Evolutionary conservation across 2,329 filamentous ascomycete genomes (phyloP), one percentile per base, ranked within the genome.

Genomic region (Aureobasidium leucospermi): DNA sequence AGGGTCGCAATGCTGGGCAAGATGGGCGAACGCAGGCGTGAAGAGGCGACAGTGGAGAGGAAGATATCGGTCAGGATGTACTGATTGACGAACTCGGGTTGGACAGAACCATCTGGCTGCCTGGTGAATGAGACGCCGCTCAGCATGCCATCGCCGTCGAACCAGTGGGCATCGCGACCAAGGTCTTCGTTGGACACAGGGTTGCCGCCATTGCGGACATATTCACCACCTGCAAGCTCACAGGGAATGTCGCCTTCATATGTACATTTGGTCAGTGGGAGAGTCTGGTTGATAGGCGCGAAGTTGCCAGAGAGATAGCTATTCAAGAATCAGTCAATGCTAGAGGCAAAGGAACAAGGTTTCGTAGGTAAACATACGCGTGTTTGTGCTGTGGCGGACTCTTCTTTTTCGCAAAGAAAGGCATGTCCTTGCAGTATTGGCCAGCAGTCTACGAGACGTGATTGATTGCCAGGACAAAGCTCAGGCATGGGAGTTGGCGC

Each of bases 91-190:
- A 88, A 89, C 58, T 85, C 77, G 0, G 86, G 85, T 60, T 76
- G 69, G 1, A 86, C 77, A 0, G 67, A 63, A 2, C 70, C 70
- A 39, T 76, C 68, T 6, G 73, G 70, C 2, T 71, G 71, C 2
- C 75, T 75, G 31, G 74, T 74, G 67, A 87, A 89, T 16, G 77
- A 76, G 0, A 89, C 85, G 1, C 86, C 86, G 32, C 82, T 82
- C 10, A 89, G 79, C 86, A 89, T 89, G 4, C 86, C 87, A 68
- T 89, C 86, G 34, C 87, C 86, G 65, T 89, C 87, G 62, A 89
- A 89, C 85, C 85, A 89, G 67, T 89, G 86, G 8, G 83, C 80
- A 67, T 87, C 84, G 63, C 84, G 78, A 41, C 79, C 79, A 2
- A 83, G 69, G 58, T 86, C 81, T 23, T 81, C 75, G 60, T 88